Evolutionary conservation across 352 stramenopile species (phyloP), one percentile per base, ranked within the genome.

Genomic region (Thalassiosira exigua): DNA sequence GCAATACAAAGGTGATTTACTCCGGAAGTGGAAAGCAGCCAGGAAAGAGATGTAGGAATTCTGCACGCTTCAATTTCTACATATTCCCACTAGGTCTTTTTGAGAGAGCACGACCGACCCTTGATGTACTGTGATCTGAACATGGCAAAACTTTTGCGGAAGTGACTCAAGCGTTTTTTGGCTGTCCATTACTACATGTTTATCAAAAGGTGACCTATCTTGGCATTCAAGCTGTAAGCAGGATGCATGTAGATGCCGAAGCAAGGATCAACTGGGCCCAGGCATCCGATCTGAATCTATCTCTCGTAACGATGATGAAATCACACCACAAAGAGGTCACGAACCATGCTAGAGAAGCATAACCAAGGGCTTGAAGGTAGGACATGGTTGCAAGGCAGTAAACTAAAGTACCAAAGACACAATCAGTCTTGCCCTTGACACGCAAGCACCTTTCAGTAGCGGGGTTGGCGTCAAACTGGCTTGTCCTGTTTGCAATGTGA

Each of bases 11-110:
- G 33, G 79, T 41, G 81, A 85, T 4, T 81, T 67, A 11, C 84
- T 90, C 19, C 72, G 81, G 11, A 77, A 78, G 59, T 90, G 83
- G 83, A 90, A 90, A 62, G 74, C 74, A 52, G 77, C 80, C 5
- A 67, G 64, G 14, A 86, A 86, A 56, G 82, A 89, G 9, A 56
- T 56, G 7, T 21, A 56, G 22, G 9, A 44, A 14, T 44, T 44
- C 36, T 14, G 36, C 14, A 14, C 7, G 36, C 36, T 44, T 7
- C 36, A 44, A 44, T 44, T 44, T 44, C 36, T n/a, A n/a, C n/a
- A n/a, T n/a, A n/a, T n/a, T n/a, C n/a, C n/a, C n/a, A n/a, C n/a
- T n/a, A n/a, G n/a, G n/a, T n/a, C n/a, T n/a, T n/a, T n/a, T n/a
- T n/a, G n/a, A n/a, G n/a, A n/a, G n/a, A n/a, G n/a, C n/a, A n/a